A percentile compares a stretch with the other conserved stretches of the same genome.
Conservation (phyloP, 495 filamentous ascomycete species). For the Daldinia loculata region DNA sequence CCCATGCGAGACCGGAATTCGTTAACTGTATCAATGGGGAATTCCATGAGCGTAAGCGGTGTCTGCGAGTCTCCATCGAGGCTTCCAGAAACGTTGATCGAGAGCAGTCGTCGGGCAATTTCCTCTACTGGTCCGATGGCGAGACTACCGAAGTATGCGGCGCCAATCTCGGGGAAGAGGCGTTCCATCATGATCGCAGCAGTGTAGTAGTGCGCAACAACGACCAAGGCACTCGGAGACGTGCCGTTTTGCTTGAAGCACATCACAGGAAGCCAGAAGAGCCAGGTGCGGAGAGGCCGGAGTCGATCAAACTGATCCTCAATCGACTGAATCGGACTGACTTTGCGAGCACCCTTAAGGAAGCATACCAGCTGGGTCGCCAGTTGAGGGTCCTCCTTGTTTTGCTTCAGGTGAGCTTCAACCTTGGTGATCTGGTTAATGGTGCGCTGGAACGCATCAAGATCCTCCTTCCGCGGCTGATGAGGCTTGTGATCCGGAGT, state of each 20-base stretch:
- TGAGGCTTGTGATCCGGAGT: conserved; percentile 64
- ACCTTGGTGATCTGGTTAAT: conserved; percentile 75
- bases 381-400: conserved; percentile 75
- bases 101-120: conserved; percentile 70
- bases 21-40: conserved; percentile 67
- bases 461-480: conserved; percentile 71
- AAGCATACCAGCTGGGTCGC: conserved; percentile 83
- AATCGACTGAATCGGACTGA: conserved; percentile 74
- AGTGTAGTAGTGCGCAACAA: conserved; percentile 92
- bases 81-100: conserved; percentile 55
- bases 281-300: conserved; percentile 85
- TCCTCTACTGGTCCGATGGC: conserved; percentile 79
- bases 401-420: conserved; percentile 73
- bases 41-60: conserved; percentile 67
- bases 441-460: conserved; percentile 70
- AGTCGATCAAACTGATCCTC: conserved; percentile 88
- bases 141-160: conserved; percentile 83
- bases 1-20: conserved; percentile 70
- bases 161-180: conserved; percentile 88
- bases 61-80: conserved; percentile 57
- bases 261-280: conserved; percentile 90
- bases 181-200: conserved; percentile 86
- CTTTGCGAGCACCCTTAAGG: conserved; percentile 77
- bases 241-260: conserved; percentile 66
- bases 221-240: conserved; percentile 73